Percentiles rank a stretch among this genome's conserved stretches.
phyloP scores from a whole-genome alignment of 768 basidiomycete genomes.

The Jaapia argillacea region DNA sequence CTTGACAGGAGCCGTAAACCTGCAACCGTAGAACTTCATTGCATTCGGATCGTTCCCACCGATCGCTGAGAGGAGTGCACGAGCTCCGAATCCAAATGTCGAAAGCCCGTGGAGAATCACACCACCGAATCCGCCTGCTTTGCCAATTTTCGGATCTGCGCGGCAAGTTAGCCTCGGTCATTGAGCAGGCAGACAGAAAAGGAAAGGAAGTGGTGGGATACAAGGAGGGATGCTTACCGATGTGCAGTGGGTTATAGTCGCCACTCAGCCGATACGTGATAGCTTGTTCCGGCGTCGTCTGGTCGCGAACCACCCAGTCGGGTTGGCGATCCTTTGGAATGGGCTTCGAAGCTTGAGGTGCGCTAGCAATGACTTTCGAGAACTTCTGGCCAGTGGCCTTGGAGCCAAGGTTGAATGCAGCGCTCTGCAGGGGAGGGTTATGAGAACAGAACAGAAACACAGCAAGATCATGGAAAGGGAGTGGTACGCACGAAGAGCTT shows the following conservation, averaged over 20 bases:
- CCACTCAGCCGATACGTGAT: conserved; percentile 38
- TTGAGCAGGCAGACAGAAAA: too few relatives aligned
- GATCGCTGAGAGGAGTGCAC: conserved; percentile 56
- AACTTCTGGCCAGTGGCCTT: conserved; percentile 28
- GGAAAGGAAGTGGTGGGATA: neutral
- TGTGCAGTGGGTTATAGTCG: conserved; percentile 43
- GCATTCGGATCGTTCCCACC: conserved; percentile 51
- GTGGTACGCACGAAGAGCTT: conserved; percentile 29
- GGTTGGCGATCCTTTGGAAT: conserved; percentile 28
- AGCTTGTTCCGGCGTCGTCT: conserved; percentile 31
- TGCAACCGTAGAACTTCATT: conserved; percentile 57
- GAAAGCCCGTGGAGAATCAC: conserved; percentile 81
- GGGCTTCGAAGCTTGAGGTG: conserved; percentile 24
- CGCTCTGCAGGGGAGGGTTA: conserved; percentile 15
- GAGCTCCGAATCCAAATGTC: conserved; percentile 74
- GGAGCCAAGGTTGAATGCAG: conserved; percentile 34
- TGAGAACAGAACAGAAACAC: neutral
- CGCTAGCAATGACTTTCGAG: conserved; percentile 26
- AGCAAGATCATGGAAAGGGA: too few relatives aligned
- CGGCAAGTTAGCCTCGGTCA: too few relatives aligned
- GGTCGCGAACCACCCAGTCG: conserved; percentile 29
- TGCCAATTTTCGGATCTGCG: conserved; percentile 65
- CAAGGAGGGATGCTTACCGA: conserved; percentile 20
- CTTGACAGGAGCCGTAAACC: conserved; percentile 78
- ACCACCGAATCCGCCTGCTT: conserved; percentile 68